A percentile compares a stretch with the other conserved stretches of the same genome.
Conservation (phyloP, 1,284 basidiomycete species). For the Amylostereum chailletii region DNA sequence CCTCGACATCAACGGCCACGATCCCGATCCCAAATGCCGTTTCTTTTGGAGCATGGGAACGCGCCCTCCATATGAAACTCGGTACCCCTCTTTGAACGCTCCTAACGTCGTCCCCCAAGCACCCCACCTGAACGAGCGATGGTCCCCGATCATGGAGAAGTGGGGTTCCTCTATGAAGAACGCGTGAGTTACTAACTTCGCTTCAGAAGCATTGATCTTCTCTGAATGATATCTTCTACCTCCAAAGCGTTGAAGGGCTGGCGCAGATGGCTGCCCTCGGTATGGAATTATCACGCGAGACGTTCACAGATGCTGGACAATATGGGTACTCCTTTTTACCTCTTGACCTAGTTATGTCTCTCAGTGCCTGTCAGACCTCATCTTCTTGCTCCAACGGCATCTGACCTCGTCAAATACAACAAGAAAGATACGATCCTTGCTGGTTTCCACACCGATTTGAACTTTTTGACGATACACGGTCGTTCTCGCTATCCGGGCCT, state of each 20-base stretch:
- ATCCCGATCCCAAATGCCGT: conserved; percentile 86
- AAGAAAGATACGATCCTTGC: conserved; percentile 76
- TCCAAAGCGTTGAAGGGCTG: conserved; percentile 65
- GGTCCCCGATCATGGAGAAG: conserved; percentile 65
- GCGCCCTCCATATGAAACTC: conserved; percentile 68
- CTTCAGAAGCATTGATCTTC: neutral
- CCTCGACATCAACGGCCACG: conserved; percentile 68
- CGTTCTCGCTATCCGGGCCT: conserved; percentile 79
- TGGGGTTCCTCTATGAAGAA: conserved; percentile 84
- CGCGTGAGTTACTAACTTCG: conserved; percentile 45
- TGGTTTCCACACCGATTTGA: conserved; percentile 84
- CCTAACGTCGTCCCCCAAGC: conserved; percentile 72
- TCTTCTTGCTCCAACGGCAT: conserved; percentile 85
- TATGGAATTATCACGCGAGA: conserved; percentile 57
- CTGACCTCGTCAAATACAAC: conserved; percentile 75
- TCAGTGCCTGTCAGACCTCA: conserved; percentile 51
- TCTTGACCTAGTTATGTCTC: conserved; percentile 1
- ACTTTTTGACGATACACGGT: conserved; percentile 85
- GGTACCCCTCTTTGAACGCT: conserved; percentile 68
- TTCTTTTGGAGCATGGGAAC: conserved; percentile 88
- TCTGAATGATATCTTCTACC: neutral
- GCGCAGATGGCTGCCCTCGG: conserved; percentile 81
- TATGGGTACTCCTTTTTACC: conserved; percentile 53
- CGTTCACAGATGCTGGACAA: conserved; percentile 69
- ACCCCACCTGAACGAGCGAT: conserved; percentile 43